Evolutionary conservation across 148 eudicot genomes (phyloP), one percentile per base, ranked within the genome.

Genomic region (Selenicereus undatus): DNA sequence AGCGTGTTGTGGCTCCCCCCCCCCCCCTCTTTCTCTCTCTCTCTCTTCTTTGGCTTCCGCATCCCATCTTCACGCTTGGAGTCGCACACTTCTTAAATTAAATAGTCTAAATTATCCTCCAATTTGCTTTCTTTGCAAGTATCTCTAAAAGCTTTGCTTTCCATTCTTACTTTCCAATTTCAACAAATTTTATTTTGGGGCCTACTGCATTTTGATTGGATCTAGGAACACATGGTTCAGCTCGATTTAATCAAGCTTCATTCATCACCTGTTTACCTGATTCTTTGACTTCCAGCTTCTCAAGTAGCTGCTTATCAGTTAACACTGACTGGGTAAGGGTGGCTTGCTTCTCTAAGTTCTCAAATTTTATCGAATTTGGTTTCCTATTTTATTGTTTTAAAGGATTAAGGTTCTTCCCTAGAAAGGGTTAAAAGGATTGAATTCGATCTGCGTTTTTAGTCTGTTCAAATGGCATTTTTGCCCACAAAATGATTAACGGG

Each of bases 91-190:
- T 56, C 14, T 52, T 52, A 3, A 52, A 52, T 11, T 56, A 65
- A 24, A 60, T 65, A 65, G 26, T 27, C 71, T 26, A 8, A 65
- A 26, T 69, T 71, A 60, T 60, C 79, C 70, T 17, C 45, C n/a
- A 42, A 70, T 52, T 70, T 39, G 51, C 75, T 79, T 79, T 70
- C 75, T 66, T 54, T 72, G 13, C 76, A 71, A 71, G 81, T 80
- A 17, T 42, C 24, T 16, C 24, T 3, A 26, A 42, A 71, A 54
- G 26, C 54, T n/a, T 52, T 65, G 8, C 81, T 71, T 79, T 58
- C 56, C 30, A 51, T 36, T 68, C 24, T 12, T 22, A 16, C 48
- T 70, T 29, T 79, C n/a, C 45, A 22, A 32, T n/a, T 35, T 56
- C 62, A 50, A 65, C 62, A 54, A 27, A 39, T 39, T 39, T 4